Evolutionary conservation across 1,284 basidiomycete genomes (phyloP), one percentile per base, ranked within the genome.

Genomic region (Malassezia caprae): DNA sequence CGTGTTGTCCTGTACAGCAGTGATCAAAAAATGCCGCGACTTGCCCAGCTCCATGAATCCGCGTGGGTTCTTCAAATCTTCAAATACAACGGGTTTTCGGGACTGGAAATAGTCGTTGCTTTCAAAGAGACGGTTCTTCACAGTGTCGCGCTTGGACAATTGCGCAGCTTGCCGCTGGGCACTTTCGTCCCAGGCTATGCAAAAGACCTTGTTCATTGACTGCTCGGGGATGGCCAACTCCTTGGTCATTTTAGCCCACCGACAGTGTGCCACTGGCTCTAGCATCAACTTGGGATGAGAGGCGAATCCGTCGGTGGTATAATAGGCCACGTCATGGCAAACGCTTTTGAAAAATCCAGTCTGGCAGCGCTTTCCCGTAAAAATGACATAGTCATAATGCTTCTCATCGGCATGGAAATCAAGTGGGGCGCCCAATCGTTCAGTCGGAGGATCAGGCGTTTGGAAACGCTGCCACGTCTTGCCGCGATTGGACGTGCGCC

Each of bases 291-390:
- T 42, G 3, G 60, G 60, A 24, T 61, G 59, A 11, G 62, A 59
- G 0, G 65, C 67, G 44, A 73, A 73, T 3, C 59, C 70, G 42
- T 73, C 60, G 27, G 56, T 59, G 15, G 71, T 73, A 46, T 66
- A 67, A 56, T 66, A 72, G 13, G 65, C 65, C 34, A 66, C 86
- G 48, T 73, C 69, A 41, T 72, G 69, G 48, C 70, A 73, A 26
- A 69, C 56, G 40, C 50, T 51, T 24, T 48, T 52, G 21, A 48
- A 39, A 26, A 48, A 39, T 4, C 34, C 23, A 17, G 2, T 23
- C 8, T 26, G 13, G 52, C 71, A 73, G 35, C 62, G 62, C 41
- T 65, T 67, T 32, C 71, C 71, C 1, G 60, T 65, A 21, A 65
- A 73, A 46, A 73, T 64, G 57, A 73, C 66, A 44, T 53, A 59